These are phyloP conservation scores for Theileria equi DNA, from an alignment of 169 alveolate species.

Conservation along the genomic window DNA sequence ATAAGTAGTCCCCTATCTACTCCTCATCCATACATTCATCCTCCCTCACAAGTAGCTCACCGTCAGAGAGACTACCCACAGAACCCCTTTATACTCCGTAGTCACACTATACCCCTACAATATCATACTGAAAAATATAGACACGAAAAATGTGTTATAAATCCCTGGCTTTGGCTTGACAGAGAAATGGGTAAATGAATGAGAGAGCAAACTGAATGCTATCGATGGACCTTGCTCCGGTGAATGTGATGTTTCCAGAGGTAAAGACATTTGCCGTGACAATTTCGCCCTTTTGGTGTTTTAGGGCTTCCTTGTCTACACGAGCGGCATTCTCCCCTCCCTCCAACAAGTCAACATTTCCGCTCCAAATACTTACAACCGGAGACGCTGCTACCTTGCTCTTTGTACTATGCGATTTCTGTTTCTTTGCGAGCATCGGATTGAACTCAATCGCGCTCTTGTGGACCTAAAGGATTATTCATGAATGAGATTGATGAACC, in stretches of 20 bases:
- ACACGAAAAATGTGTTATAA: too few species aligned
- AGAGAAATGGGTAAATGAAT: conserved; percentile 36
- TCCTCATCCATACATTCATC: too few species aligned
- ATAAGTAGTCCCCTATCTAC: too few species aligned
- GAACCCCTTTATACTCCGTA: too few species aligned
- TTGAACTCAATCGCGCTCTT: not conserved
- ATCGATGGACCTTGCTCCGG: conserved; percentile 70
- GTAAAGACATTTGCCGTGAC: conserved; percentile 71
- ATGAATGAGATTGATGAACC: conserved; percentile 20
- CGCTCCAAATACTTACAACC: too few species aligned
- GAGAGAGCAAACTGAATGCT: conserved; percentile 56
- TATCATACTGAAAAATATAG: not conserved
- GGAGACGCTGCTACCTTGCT: not conserved
- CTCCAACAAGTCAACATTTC: not conserved
- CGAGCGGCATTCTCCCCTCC: not conserved
- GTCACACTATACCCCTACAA: not conserved
- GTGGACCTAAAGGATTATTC: conserved; percentile 6
- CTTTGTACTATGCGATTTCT: not conserved
- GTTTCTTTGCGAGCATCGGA: not conserved
- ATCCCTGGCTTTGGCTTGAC: conserved; percentile 2
- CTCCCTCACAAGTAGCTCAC: too few species aligned
- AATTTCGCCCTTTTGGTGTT: conserved; percentile 57
- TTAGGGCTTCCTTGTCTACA: not conserved
- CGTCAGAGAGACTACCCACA: too few species aligned
- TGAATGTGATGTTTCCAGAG: conserved; percentile 73